Evolutionary conservation across 1,284 basidiomycete species (phyloP), one percentile per base, ranked within the genome.

Genomic region (Cryptococcus wingfieldii): DNA sequence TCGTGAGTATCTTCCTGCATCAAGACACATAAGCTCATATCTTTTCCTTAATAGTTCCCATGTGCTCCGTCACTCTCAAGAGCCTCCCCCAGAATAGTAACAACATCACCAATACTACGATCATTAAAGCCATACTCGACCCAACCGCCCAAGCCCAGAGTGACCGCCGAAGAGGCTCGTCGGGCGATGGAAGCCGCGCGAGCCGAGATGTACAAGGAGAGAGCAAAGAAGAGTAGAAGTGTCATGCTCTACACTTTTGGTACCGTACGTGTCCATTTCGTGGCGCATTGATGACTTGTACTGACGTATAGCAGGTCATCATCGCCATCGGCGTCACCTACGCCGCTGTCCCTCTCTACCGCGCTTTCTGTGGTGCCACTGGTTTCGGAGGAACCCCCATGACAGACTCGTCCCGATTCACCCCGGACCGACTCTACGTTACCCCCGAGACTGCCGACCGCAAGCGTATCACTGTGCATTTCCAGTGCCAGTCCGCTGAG

Each of bases 281-380:
- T 37, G 23, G 23, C 23, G 19, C 12, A 38, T 7, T 13, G 23
- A 46, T 12, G 9, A 5, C 12, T 19, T 37, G 25, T 18, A n/a
- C 34, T 50, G 31, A 34, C 27, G 25, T 31, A 0, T n/a, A n/a
- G 2, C 58, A 93, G 87, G 85, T 98, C 55, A 78, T 97, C 31
- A 69, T 89, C 27, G 87, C 86, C 0, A 77, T 90, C 1, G 95
- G 95, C 7, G 81, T 88, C 39, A 90, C 90, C 8, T 98, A 98
- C 75, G 95, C 96, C 18, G 90, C 96, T 34, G 96, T 98, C 1
- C 96, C 96, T 0, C 82, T 97, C 5, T 99, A 98, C 77, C 87
- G 96, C 50, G 92, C 92, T 70, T 99, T 98, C 80, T 99, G 96
- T 75, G 88, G 92, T 2, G 91, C 93, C 2, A 99, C 96, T 1